Evolutionary conservation across 495 filamentous ascomycete species (phyloP).

Genomic region (Xylaria scruposa): DNA sequence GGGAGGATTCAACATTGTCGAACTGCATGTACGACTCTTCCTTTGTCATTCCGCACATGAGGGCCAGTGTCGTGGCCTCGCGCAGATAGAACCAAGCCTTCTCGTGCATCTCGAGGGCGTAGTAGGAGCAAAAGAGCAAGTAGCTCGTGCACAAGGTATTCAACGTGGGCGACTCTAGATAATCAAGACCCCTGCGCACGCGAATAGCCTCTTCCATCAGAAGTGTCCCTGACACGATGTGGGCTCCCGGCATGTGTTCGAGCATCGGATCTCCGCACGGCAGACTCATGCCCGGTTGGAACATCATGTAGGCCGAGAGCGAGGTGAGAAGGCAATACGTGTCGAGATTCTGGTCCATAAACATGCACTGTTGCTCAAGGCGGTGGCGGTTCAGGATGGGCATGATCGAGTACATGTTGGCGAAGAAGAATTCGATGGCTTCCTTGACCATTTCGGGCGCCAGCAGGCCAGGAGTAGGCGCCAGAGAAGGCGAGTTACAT

Average conservation of each 20-base stretch:
- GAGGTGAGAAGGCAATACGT: conserved; percentile 81
- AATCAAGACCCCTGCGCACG: conserved; percentile 76
- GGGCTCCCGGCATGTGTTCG: conserved; percentile 59
- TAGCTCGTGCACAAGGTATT: conserved; percentile 78
- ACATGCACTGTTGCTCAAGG: conserved; percentile 68
- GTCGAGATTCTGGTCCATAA: conserved; percentile 69
- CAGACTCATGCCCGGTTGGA: conserved; percentile 77
- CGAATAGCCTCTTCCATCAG: conserved; percentile 78
- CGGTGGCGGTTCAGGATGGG: conserved; percentile 76
- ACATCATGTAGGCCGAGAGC: conserved; percentile 83
- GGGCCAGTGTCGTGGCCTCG: conserved; percentile 69
- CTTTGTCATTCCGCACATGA: conserved; percentile 65
- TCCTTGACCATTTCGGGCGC: conserved; percentile 65
- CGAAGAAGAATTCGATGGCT: conserved; percentile 85
- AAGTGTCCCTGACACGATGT: conserved; percentile 62
- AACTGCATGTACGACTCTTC: conserved; percentile 64
- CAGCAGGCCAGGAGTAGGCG: conserved; percentile 63
- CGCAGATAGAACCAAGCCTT: conserved; percentile 77
- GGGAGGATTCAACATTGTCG: conserved; percentile 60
- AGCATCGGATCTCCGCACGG: conserved; percentile 60
- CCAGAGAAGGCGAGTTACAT: conserved; percentile 51
- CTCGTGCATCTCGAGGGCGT: conserved; percentile 73
- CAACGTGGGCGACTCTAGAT: conserved; percentile 71
- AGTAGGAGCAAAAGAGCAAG: conserved; percentile 79
- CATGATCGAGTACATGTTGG: conserved; percentile 82